Base-by-base conservation (phyloP, 177 flowering plant species). In the Vitis hybrid region DNA sequence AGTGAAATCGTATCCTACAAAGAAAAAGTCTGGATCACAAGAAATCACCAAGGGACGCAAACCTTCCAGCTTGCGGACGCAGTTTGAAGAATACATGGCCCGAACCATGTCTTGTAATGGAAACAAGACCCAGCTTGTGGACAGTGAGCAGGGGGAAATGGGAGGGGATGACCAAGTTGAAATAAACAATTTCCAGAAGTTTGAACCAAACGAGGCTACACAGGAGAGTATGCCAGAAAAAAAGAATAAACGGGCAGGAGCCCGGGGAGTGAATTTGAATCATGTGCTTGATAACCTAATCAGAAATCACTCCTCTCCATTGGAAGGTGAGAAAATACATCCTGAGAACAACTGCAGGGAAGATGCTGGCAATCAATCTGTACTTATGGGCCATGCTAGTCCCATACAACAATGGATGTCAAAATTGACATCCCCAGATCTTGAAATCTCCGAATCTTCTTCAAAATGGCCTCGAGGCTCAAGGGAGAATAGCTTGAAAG, bases 401-500 rank as follows among this genome's bases (percentile, higher is more conserved):
- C 92, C 91, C 2, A 81, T 86, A 32, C 85, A 79, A 63, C 85
- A 77, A 56, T 86, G 91, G 94, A 75, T 68, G 19, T 75, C 82
- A 0, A 85, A 76, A 60, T 68, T 78, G 30, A 64, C 71, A 3
- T 61, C 84, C n/a, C 81, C 82, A 2, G 86, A 83, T 55, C 75
- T 76, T 32, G 87, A 82, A 11, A 71, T 70, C 3, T 69, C 85
- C 12, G 89, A 85, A 70, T 68, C 83, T 54, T 83, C 88, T 71
- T 55, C 73, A 17, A 83, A 71, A 66, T 64, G 65, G 80, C 73
- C 76, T n/a, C 60, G n/a, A 49, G 75, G 76, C 19, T 0, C 70
- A 10, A 88, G 82, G 84, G 87, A 85, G 62, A 81, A 82, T 64
- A 84, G 94, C 1, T 79, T 93, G 79, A 83, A 86, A 79, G 90